Conservation (phyloP, 2,329 filamentous ascomycete species). For the Penicillium sp. region DNA sequence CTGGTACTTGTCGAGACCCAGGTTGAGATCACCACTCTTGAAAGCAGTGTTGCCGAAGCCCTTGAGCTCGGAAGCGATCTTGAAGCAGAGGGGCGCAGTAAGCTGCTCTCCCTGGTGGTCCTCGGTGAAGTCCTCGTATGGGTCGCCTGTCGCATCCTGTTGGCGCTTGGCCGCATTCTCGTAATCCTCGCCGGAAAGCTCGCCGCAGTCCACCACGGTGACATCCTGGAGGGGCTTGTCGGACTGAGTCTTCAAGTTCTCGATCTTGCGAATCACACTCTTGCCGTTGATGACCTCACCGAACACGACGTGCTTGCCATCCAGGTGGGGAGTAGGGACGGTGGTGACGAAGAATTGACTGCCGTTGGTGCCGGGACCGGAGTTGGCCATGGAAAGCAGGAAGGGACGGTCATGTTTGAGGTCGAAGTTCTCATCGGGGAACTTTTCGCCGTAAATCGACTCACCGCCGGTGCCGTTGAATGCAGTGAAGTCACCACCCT, state of each 20-base stretch:
- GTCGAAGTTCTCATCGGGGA: conserved; percentile 93
- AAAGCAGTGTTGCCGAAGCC: conserved; percentile 90
- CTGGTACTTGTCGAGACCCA: conserved; percentile 87
- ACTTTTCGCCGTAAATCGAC: conserved; percentile 96
- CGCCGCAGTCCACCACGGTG: conserved; percentile 78
- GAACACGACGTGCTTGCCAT: conserved; percentile 96
- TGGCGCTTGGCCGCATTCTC: conserved; percentile 64
- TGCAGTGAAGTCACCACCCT: conserved; percentile 94
- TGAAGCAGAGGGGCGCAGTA: conserved; percentile 65
- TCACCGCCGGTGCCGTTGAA: conserved; percentile 95
- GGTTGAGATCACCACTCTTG: conserved; percentile 68
- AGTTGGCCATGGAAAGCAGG: conserved; percentile 96
- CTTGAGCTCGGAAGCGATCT: conserved; percentile 83
- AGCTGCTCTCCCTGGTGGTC: conserved; percentile 66
- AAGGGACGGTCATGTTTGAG: conserved; percentile 90
- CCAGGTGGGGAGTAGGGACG: conserved; percentile 87
- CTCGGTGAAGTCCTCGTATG: conserved; percentile 94
- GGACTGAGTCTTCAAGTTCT: conserved; percentile 72
- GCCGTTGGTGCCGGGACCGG: conserved; percentile 91
- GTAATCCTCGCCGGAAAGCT: conserved; percentile 72
- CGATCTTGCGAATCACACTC: conserved; percentile 83
- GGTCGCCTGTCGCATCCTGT: conserved; percentile 79
- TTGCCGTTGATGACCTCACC: conserved; percentile 92
- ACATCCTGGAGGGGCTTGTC: conserved; percentile 78
- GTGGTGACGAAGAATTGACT: conserved; percentile 99